phyloP scores from a whole-genome alignment of 2,329 filamentous ascomycete genomes.

The Didymella segeticola region DNA sequence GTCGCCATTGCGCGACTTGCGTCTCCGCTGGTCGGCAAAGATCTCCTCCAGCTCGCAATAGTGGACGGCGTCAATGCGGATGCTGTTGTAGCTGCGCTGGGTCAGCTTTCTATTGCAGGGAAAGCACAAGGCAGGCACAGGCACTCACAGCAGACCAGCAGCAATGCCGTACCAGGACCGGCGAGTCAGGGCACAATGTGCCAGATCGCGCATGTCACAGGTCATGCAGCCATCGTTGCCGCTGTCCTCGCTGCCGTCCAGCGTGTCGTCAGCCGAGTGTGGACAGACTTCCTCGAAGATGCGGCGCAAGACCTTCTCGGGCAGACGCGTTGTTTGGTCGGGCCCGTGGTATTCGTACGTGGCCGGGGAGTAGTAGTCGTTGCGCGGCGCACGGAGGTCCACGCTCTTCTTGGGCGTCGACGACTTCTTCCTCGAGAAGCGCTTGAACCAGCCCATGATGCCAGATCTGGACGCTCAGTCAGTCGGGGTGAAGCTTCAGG shows the following conservation, averaged over 20 bases:
- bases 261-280: slow-evolving; percentile 72
- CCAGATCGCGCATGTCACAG: slow-evolving; percentile 88
- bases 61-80: slow-evolving; percentile 92
- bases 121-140: background rate
- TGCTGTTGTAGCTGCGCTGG: slow-evolving; percentile 75
- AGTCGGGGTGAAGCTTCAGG: slow-evolving; percentile 17
- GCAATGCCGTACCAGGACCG: slow-evolving; percentile 72
- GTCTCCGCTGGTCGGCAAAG: slow-evolving; percentile 73
- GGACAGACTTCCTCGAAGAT: slow-evolving; percentile 87
- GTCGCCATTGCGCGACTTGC: slow-evolving; percentile 69
- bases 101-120: slow-evolving; percentile 12
- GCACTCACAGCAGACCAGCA: slow-evolving; percentile 67
- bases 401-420: slow-evolving; percentile 46
- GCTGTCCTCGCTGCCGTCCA: slow-evolving; percentile 82
- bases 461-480: slow-evolving; percentile 35
- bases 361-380: slow-evolving; percentile 38
- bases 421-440: slow-evolving; percentile 52
- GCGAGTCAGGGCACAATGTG: slow-evolving; percentile 77
- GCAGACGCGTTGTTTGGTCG: slow-evolving; percentile 61
- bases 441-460: slow-evolving; percentile 59
- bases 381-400: slow-evolving; percentile 33
- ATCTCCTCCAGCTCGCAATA: slow-evolving; percentile 89
- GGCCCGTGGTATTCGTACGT: slow-evolving; percentile 44
- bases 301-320: slow-evolving; percentile 71
- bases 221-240: slow-evolving; percentile 86